These are phyloP conservation scores for Brassica rapa DNA, from an alignment of 345 rosid genomes.

Conservation along the genomic window DNA sequence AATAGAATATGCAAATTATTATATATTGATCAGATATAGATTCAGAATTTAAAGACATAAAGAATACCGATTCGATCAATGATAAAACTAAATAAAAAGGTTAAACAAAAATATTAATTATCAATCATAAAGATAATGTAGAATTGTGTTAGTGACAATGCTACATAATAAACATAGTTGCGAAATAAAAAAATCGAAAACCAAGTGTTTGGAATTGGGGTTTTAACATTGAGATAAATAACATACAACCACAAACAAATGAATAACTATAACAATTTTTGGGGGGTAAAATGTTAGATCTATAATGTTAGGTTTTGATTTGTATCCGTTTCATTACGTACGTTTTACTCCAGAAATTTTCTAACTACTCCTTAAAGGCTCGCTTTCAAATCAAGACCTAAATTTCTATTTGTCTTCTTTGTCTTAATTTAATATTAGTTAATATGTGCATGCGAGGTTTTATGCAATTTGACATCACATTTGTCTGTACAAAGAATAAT, in stretches of 20 bases:
- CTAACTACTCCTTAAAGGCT: constrained; percentile 5
- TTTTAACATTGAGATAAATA: background rate
- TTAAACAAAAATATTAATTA: background rate
- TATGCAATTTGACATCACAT: constrained; percentile 35
- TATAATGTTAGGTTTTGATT: background rate
- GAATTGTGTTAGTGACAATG: background rate
- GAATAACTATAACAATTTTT: background rate
- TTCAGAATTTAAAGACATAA: background rate
- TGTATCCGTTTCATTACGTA: background rate
- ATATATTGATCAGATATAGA: background rate
- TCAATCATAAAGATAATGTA: background rate
- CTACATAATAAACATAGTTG: background rate
- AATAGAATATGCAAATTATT: background rate
- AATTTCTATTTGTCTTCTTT: constrained; percentile 36
- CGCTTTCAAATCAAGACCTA: constrained; percentile 44
- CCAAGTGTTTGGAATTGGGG: background rate
- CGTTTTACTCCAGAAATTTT: background rate
- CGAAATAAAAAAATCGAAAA: background rate
- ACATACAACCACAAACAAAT: background rate
- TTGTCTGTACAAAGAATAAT: constrained; percentile 5
- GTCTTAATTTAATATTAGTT: background rate
- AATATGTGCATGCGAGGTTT: constrained; percentile 21
- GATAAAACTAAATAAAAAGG: background rate
- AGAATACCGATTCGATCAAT: background rate
- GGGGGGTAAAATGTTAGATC: too few species aligned